Base-by-base conservation (phyloP, 176 grass and related monocot species). In the Zizania latifolia region DNA sequence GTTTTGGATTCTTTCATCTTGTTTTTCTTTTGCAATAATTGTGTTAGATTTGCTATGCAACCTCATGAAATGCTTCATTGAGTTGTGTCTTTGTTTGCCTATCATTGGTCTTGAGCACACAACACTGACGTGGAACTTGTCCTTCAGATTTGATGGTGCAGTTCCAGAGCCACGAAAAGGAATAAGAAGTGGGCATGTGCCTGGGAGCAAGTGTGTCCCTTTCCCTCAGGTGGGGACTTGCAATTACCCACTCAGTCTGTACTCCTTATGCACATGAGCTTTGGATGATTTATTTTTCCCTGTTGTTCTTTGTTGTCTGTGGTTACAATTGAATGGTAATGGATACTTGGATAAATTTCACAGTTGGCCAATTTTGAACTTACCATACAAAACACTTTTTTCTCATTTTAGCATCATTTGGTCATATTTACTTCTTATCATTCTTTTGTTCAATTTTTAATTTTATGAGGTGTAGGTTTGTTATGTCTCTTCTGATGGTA, bases 151-250 rank as follows among this genome's bases (percentile, higher is more conserved):
- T 89, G 91, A 99, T 58, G 95, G 91, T 61, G 58, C 43, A 41
- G 79, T 84, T 86, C 89, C 89, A n/a, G 95, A 99, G 84, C 95
- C 89, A 14, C 87, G 91, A 23, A 99, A 99, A 76, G 95, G 95
- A 62, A 86, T 99, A 72, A 89, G 86, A 88, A 70, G 84, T 31
- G 95, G 91, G 19, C 95, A 99, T 81, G 86, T 99, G 60, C 95
- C 95, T 70, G 89, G 92, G 45, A 99, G 89, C 74, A 99, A 94
- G 88, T 99, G 95, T 10, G 79, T 99, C 70, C 95, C 95, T 65
- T 99, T 94, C 76, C 21, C 71, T 26, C 84, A 94, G 91, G 95
- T 91, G 30, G 31, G 75, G 71, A 71, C 43, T 65, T 84, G 21
- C 66, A 58, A 78, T 72, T 51, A 82, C 41, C 32, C 19, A 68